Conservation (phyloP, 176 grass and related monocot genomes). For the Oryza officinalis region DNA sequence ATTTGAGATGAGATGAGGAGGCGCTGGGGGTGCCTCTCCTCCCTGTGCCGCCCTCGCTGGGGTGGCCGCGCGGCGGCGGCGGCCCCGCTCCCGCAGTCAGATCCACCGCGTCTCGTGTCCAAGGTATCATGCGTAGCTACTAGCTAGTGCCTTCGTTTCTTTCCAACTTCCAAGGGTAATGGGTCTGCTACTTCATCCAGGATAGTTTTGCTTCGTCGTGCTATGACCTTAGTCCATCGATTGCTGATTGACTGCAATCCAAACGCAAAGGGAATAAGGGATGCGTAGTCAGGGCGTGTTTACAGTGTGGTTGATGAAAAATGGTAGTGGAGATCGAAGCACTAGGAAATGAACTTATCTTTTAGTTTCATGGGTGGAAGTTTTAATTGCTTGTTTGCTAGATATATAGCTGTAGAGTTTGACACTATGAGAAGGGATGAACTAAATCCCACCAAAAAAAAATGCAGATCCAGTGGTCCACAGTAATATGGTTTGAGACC, state of each 20-base stretch:
- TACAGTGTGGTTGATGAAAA: not conserved
- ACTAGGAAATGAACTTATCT: not conserved
- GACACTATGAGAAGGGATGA: not conserved
- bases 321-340: not conserved
- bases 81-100: conserved; percentile 13
- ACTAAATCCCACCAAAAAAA: not conserved
- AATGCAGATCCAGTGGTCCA: too few species aligned
- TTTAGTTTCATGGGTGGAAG: not conserved
- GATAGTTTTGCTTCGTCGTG: not conserved
- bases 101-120: conserved; percentile 20
- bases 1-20: conserved; percentile 31
- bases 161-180: not conserved
- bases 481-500: not conserved
- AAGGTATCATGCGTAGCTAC: conserved; percentile 30
- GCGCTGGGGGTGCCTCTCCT: conserved; percentile 46
- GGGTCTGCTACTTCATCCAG: not conserved
- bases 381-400: not conserved
- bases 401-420: not conserved
- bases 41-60: conserved; percentile 29
- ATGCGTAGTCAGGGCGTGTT: not conserved
- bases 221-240: not conserved
- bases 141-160: not conserved
- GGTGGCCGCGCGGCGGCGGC: not conserved
- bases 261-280: not conserved
- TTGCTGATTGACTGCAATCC: not conserved